phyloP scores from a whole-genome alignment of 2,329 filamentous ascomycete species.

The Aspergillus aculeatus region DNA sequence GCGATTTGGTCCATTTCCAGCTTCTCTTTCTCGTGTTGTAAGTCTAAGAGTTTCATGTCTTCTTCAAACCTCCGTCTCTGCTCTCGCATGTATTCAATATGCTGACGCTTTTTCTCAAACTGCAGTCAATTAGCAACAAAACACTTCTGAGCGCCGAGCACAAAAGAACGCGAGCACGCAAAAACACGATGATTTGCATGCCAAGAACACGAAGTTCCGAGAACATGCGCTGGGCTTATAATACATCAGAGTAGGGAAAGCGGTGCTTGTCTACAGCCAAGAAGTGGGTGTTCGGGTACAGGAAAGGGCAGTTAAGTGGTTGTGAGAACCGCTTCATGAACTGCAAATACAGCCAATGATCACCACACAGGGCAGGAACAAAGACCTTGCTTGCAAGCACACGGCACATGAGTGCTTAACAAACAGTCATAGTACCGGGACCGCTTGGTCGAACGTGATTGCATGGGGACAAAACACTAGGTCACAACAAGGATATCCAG shows the following conservation, averaged over 20 bases:
- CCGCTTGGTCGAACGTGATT: not conserved
- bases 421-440: not conserved
- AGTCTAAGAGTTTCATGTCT: constrained; percentile 85
- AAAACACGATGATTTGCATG: too few relatives aligned
- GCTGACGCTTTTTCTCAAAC: constrained; percentile 91
- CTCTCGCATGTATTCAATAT: constrained; percentile 87
- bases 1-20: constrained; percentile 82
- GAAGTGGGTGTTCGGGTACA: not conserved
- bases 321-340: not conserved
- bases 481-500: not conserved
- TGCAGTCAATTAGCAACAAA: constrained; percentile 49
- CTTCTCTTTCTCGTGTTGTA: constrained; percentile 79
- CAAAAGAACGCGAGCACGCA: not conserved
- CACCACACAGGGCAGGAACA: not conserved
- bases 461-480: not conserved
- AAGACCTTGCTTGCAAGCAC: not conserved
- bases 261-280: not conserved
- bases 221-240: not conserved
- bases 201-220: too few relatives aligned
- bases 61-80: constrained; percentile 87
- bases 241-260: not conserved
- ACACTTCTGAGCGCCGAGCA: constrained; percentile 3
- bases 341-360: not conserved
- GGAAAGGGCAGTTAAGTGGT: not conserved
- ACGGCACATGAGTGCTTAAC: not conserved